Evolutionary conservation across 257 asterid genomes (phyloP).

Genomic region (Henckelia pumila): DNA sequence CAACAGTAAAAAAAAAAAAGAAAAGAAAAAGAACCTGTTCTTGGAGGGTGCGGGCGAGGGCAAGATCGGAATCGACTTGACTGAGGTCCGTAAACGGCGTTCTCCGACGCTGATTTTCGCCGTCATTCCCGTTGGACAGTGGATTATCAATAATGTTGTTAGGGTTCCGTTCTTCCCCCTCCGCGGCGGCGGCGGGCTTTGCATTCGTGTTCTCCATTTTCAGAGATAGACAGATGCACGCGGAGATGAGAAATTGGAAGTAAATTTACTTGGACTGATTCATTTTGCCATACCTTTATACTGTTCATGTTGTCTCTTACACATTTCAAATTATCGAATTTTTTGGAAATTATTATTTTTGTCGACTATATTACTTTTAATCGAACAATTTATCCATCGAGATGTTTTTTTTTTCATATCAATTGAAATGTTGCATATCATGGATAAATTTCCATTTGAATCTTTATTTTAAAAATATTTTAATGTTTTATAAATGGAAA

Average conservation of each 20-base stretch:
- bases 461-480: no score
- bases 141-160: not conserved
- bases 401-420: no score
- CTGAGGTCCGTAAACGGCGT: constrained; percentile 85
- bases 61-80: constrained; percentile 91
- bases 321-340: no score
- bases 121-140: constrained; percentile 30
- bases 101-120: constrained; percentile 42
- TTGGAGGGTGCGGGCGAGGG: constrained; percentile 92
- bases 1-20: not conserved
- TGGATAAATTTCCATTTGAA: no score
- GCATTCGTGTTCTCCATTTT: constrained; percentile 44
- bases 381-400: no score
- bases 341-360: no score
- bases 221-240: not conserved
- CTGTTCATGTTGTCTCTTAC: no score
- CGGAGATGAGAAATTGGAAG: not conserved
- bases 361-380: no score
- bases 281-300: not conserved
- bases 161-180: constrained; percentile 37
- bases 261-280: not conserved
- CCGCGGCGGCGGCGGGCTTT: constrained; percentile 27
- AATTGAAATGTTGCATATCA: no score
- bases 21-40: constrained; percentile 56
- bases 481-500: no score